These are phyloP conservation scores for Gyrodon tennesseensis DNA, from an alignment of 1,284 basidiomycete species.

Conservation along the genomic window DNA sequence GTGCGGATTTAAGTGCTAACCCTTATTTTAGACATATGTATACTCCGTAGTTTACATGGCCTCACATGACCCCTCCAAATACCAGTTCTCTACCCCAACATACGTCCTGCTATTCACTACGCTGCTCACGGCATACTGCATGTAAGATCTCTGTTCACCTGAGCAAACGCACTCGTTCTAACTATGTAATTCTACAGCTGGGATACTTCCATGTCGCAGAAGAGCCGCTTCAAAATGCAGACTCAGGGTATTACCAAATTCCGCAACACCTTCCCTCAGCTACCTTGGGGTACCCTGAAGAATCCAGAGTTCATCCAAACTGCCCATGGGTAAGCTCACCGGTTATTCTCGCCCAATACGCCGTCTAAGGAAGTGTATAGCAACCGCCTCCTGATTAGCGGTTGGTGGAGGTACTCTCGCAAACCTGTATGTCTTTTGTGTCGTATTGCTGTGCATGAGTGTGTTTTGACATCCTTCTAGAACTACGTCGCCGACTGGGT, in stretches of 20 bases:
- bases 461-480: conserved; percentile 42
- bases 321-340: conserved; percentile 70
- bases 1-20: conserved; percentile 7
- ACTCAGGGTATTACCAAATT: conserved; percentile 84
- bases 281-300: conserved; percentile 83
- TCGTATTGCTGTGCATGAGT: neutral
- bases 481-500: conserved; percentile 89
- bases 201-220: conserved; percentile 96
- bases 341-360: neutral
- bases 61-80: conserved; percentile 85
- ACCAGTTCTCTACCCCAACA: conserved; percentile 78
- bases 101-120: conserved; percentile 73
- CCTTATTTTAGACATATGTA: conserved; percentile 77
- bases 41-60: conserved; percentile 99
- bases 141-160: conserved; percentile 50
- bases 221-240: conserved; percentile 98
- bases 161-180: conserved; percentile 23
- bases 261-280: conserved; percentile 92
- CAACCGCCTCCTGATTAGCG: conserved; percentile 80
- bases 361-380: conserved; percentile 44
- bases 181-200: conserved; percentile 55
- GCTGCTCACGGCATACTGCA: conserved; percentile 82
- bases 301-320: conserved; percentile 95
- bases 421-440: conserved; percentile 65
- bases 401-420: conserved; percentile 89